These are phyloP conservation scores for Hypericum androsaemum DNA, from an alignment of 345 rosid genomes.

Conservation along the genomic window DNA sequence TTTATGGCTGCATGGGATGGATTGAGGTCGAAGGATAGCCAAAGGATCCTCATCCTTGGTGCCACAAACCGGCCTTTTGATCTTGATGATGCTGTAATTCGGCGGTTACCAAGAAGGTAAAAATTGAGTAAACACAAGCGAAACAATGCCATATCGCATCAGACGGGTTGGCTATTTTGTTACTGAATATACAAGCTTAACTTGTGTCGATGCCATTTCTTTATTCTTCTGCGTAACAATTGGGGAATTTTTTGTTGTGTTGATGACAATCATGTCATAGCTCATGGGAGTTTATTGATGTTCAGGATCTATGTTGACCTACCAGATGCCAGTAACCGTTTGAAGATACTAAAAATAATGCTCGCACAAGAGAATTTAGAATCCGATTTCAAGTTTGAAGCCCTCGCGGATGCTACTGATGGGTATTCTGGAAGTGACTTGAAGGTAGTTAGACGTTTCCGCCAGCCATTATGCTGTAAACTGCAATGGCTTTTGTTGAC, in stretches of 20 bases:
- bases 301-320: conserved; percentile 86
- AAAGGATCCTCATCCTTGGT: conserved; percentile 91
- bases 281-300: conserved; percentile 14
- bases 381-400: conserved; percentile 41
- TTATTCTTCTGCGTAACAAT: no score
- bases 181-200: no score
- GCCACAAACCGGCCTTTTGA: conserved; percentile 99
- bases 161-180: no score
- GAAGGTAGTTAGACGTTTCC: conserved; percentile 42
- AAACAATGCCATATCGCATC: no score
- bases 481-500: conserved; percentile 3
- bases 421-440: conserved; percentile 99
- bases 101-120: conserved; percentile 95
- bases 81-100: conserved; percentile 97
- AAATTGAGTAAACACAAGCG: not conserved
- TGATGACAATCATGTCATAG: no score
- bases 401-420: conserved; percentile 77
- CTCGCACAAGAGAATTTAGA: conserved; percentile 63
- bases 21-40: conserved; percentile 86
- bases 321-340: conserved; percentile 82
- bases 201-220: no score
- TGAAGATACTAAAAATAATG: conserved; percentile 75
- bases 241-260: no score
- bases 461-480: conserved; percentile 3
- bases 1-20: conserved; percentile 99